Conservation (phyloP, 345 rosid genomes). For the Cardamine resedifolia region DNA sequence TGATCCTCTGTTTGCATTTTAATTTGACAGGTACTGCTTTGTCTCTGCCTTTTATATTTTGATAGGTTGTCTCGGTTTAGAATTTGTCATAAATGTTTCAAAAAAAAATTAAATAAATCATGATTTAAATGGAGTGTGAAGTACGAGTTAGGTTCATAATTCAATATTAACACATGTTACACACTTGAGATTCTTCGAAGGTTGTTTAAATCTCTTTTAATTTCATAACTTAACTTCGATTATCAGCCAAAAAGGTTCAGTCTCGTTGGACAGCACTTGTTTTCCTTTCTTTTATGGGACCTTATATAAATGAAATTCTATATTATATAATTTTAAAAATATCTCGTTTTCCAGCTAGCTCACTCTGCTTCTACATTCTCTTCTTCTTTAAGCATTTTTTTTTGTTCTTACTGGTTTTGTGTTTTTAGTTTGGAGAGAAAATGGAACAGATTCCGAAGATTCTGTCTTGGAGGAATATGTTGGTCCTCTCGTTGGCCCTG, state of each 20-base stretch:
- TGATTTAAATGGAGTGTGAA: not conserved
- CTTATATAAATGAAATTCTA: not conserved
- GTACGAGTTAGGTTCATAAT: not conserved
- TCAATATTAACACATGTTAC: not conserved
- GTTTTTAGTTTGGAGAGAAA: slow-evolving; percentile 12
- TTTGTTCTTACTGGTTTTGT: not conserved
- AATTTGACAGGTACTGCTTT: not conserved
- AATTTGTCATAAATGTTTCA: not conserved
- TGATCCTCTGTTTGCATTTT: slow-evolving; percentile 1
- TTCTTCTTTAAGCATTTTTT: not conserved
- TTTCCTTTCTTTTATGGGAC: not conserved
- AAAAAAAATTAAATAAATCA: not conserved
- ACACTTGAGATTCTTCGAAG: slow-evolving; percentile 25
- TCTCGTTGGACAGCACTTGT: slow-evolving; percentile 27
- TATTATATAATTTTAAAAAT: not conserved
- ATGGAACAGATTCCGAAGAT: slow-evolving; percentile 46
- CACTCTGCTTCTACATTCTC: slow-evolving; percentile 19
- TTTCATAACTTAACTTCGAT: slow-evolving; percentile 3
- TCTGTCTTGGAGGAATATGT: slow-evolving; percentile 55
- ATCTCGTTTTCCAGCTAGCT: slow-evolving; percentile 6
- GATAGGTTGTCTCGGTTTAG: slow-evolving; percentile 1
- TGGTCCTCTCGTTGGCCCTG: slow-evolving; percentile 66
- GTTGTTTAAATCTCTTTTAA: slow-evolving; percentile 1
- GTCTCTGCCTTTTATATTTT: not conserved
- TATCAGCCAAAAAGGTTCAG: not conserved